Conservation (phyloP, 2,329 filamentous ascomycete genomes). For the Alternaria metachromatica region DNA sequence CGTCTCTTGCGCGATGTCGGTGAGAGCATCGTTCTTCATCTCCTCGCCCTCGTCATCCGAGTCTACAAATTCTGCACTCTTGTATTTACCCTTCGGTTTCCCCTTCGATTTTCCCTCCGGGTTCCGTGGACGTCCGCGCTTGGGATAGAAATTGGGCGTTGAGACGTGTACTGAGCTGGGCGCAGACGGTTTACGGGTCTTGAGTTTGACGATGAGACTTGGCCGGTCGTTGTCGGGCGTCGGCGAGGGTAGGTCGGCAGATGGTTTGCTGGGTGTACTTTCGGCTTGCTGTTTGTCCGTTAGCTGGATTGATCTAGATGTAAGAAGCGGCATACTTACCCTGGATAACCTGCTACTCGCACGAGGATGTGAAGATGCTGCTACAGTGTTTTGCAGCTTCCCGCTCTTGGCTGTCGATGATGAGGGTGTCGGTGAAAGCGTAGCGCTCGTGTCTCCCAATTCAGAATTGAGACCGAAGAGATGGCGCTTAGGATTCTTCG, state of each 20-base stretch:
- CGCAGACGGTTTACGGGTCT: not conserved
- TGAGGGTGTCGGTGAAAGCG: not conserved
- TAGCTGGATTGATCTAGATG: not conserved
- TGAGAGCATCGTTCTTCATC: not conserved
- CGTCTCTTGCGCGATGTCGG: not conserved
- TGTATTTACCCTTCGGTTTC: not conserved
- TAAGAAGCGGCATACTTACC: not conserved
- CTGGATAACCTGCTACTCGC: not conserved
- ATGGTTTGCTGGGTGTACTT: not conserved
- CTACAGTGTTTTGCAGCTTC: not conserved
- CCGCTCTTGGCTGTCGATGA: not conserved
- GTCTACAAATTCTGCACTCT: not conserved
- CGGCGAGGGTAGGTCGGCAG: not conserved
- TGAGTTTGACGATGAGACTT: slow-evolving; percentile 2
- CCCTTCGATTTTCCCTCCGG: not conserved
- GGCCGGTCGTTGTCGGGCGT: not conserved
- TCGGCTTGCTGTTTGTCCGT: not conserved
- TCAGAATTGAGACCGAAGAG: not conserved
- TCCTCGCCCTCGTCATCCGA: not conserved
- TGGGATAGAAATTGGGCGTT: not conserved
- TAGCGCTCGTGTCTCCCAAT: not conserved
- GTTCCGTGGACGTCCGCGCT: not conserved
- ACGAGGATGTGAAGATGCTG: not conserved
- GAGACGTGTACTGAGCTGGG: not conserved
- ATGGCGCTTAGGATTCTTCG: not conserved